phyloP scores from a whole-genome alignment of 768 basidiomycete species.

The Tubosaeta sp. region DNA sequence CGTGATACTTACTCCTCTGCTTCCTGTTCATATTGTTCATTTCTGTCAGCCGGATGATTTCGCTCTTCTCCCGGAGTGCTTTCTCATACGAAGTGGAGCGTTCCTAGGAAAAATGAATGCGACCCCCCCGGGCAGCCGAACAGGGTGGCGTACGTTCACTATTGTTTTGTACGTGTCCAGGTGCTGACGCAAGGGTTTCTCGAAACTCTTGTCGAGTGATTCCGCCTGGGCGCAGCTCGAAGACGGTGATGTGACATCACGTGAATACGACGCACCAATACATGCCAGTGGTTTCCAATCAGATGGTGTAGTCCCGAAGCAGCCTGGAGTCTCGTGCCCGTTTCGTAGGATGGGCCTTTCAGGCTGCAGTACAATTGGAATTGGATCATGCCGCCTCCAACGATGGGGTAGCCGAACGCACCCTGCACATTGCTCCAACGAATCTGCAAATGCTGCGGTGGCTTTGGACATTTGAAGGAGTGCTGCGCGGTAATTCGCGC shows the following conservation, averaged over 20 bases:
- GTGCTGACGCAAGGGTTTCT: conserved; percentile 83
- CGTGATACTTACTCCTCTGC: conserved; percentile 64
- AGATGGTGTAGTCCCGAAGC: conserved; percentile 88
- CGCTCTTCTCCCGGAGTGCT: conserved; percentile 76
- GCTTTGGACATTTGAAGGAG: conserved; percentile 78
- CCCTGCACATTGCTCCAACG: conserved; percentile 82
- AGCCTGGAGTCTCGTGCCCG: conserved; percentile 78
- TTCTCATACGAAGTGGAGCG: conserved; percentile 82
- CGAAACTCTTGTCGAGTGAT: conserved; percentile 81
- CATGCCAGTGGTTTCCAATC: conserved; percentile 89
- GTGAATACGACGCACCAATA: conserved; percentile 55
- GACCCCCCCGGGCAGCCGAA: neutral
- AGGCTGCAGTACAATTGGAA: conserved; percentile 39
- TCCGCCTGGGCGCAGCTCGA: conserved; percentile 54
- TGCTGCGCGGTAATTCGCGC: conserved; percentile 76
- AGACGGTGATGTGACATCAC: conserved; percentile 2
- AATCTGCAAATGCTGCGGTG: conserved; percentile 80
- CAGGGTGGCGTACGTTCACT: conserved; percentile 50
- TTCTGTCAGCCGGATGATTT: conserved; percentile 81
- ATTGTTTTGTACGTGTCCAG: conserved; percentile 73
- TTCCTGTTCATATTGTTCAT: conserved; percentile 79
- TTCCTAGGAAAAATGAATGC: conserved; percentile 47
- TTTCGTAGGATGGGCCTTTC: conserved; percentile 76
- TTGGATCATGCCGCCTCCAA: neutral
- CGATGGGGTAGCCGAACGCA: conserved; percentile 34